Evolutionary conservation across 257 asterid species (phyloP).

Genomic region (Scutellaria galericulata): DNA sequence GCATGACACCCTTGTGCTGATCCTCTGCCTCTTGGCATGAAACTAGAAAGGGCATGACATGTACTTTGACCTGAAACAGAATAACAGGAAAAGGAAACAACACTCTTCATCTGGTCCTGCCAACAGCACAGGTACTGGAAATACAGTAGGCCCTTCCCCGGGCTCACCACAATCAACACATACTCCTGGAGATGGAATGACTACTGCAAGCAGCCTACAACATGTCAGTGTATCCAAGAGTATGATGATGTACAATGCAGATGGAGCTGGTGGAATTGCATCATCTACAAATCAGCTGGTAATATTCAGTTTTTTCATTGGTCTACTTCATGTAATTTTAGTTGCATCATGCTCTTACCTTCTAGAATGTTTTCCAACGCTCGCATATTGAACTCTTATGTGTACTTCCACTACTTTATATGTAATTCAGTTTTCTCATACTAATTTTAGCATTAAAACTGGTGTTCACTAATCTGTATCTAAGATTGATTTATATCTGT

Average conservation of each 20-base stretch:
- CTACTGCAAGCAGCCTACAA: constrained; percentile 79
- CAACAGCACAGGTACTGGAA: constrained; percentile 81
- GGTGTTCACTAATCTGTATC: constrained; percentile 10
- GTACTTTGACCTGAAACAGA: constrained; percentile 55
- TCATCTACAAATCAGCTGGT: constrained; percentile 93
- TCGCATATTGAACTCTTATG: neutral
- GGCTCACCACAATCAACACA: constrained; percentile 93
- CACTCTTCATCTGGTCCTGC: constrained; percentile 96
- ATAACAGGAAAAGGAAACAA: constrained; percentile 83
- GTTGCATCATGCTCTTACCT: constrained; percentile 16
- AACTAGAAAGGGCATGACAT: constrained; percentile 29
- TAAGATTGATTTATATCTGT: constrained; percentile 15
- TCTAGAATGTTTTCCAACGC: constrained; percentile 10
- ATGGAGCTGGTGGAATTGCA: constrained; percentile 89
- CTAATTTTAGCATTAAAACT: constrained; percentile 9
- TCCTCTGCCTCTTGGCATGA: constrained; percentile 23
- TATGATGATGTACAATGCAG: constrained; percentile 81
- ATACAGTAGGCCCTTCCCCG: constrained; percentile 78
- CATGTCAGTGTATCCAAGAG: constrained; percentile 78
- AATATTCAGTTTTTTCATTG: constrained; percentile 38
- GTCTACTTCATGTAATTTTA: constrained; percentile 17
- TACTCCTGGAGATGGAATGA: constrained; percentile 93
- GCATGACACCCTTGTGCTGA: constrained; percentile 6
- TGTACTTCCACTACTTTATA: neutral
- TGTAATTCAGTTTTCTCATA: constrained; percentile 3